A percentile compares a stretch with the other conserved stretches of the same genome.
Evolutionary conservation across 495 filamentous ascomycete species (phyloP).

Genomic region (Penicillium atrosanguineum): DNA sequence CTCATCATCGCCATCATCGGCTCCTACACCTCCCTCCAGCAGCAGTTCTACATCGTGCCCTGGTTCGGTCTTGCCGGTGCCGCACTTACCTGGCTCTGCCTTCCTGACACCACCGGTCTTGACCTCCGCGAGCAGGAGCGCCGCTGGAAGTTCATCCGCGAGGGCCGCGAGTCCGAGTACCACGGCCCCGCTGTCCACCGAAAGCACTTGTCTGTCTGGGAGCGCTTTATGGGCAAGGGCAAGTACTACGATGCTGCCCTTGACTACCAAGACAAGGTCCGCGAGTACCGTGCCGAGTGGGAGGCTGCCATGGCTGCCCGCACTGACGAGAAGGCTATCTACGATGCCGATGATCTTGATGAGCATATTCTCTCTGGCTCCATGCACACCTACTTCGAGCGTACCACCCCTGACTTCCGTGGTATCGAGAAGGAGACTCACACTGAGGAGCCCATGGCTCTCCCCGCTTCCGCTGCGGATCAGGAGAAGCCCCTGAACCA

Average conservation of each 20-base stretch:
- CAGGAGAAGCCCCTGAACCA: slow-evolving; percentile 10
- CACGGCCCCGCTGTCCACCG: slow-evolving; percentile 84
- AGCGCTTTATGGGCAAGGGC: slow-evolving; percentile 65
- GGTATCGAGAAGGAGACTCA: slow-evolving; percentile 30
- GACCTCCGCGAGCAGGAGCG: slow-evolving; percentile 93
- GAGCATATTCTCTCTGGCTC: slow-evolving; percentile 32
- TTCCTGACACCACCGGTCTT: slow-evolving; percentile 87
- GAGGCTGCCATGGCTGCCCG: slow-evolving; percentile 44
- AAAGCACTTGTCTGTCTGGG: slow-evolving; percentile 69
- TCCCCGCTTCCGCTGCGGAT: slow-evolving; percentile 12
- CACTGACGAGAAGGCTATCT: slow-evolving; percentile 41
- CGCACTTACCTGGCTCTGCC: slow-evolving; percentile 73
- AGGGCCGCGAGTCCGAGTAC: slow-evolving; percentile 71
- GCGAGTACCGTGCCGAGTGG: slow-evolving; percentile 71
- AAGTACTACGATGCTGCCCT: slow-evolving; percentile 75
- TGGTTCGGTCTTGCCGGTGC: slow-evolving; percentile 87
- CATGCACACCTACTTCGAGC: slow-evolving; percentile 45
- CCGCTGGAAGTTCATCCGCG: slow-evolving; percentile 74
- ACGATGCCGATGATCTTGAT: slow-evolving; percentile 6
- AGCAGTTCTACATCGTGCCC: slow-evolving; percentile 80
- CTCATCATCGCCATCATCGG: slow-evolving; percentile 77
- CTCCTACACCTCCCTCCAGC: slow-evolving; percentile 75
- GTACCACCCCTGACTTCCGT: slow-evolving; percentile 44
- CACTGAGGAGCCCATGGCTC: slow-evolving; percentile 10
- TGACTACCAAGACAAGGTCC: slow-evolving; percentile 73